Percentiles rank a stretch among this genome's conserved stretches.
Conservation (phyloP, 2,329 filamentous ascomycete species). For the Raffaelea albimanens region DNA sequence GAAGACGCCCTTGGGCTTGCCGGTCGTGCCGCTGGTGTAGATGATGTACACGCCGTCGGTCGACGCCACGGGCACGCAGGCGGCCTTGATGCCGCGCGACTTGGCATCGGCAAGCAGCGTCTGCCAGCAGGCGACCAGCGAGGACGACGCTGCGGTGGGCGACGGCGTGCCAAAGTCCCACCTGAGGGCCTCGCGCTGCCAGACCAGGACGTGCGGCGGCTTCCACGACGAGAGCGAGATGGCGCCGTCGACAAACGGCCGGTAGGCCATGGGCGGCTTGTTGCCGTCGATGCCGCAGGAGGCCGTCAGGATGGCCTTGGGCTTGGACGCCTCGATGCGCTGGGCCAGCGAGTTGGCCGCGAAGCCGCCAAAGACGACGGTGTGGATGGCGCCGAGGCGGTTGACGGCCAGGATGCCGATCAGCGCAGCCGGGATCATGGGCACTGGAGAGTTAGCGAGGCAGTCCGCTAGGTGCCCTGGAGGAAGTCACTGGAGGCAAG, state of each 20-base stretch:
- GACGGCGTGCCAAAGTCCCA: constrained; percentile 60
- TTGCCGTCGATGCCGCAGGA: constrained; percentile 85
- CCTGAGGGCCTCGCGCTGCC: constrained; percentile 68
- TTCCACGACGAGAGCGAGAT: constrained; percentile 59
- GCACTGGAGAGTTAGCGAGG: too few species aligned
- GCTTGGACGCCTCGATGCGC: constrained; percentile 73
- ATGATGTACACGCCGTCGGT: constrained; percentile 82
- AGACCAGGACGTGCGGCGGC: constrained; percentile 64
- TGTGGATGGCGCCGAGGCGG: constrained; percentile 77
- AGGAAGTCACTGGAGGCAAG: too few species aligned
- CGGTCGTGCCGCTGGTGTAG: constrained; percentile 78
- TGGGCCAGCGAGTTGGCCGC: constrained; percentile 73
- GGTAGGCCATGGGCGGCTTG: constrained; percentile 72
- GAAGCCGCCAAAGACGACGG: constrained; percentile 91
- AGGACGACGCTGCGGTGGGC: constrained; percentile 38
- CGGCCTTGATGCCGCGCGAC: constrained; percentile 57
- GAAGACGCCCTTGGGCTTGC: constrained; percentile 72
- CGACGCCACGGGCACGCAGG: constrained; percentile 68
- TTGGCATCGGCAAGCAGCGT: constrained; percentile 61
- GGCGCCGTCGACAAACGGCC: constrained; percentile 66
- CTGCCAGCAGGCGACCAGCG: constrained; percentile 49
- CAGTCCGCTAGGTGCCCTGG: too few species aligned
- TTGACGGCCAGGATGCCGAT: constrained; percentile 75
- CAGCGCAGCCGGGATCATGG: constrained; percentile 87
- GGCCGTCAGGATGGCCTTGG: constrained; percentile 71